Percentiles rank a stretch among this genome's conserved stretches.
Conservation (phyloP, 1,139 yeast genomes). For the Geotrichum klebahnii region DNA sequence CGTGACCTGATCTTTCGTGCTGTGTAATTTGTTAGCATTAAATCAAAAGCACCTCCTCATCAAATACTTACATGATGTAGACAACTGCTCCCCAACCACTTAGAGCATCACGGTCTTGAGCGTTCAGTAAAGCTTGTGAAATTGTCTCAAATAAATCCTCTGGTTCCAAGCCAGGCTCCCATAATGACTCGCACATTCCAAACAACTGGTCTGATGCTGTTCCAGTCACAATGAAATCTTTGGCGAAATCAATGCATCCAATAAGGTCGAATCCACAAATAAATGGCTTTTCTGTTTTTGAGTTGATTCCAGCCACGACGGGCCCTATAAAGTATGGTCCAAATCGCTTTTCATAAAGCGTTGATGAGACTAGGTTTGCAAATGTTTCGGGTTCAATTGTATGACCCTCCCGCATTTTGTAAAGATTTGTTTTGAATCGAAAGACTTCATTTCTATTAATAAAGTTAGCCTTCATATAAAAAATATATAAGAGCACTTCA, state of each 20-base stretch:
- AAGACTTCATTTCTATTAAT: constrained; percentile 57
- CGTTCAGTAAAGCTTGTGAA: constrained; percentile 88
- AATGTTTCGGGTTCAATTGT: constrained; percentile 88
- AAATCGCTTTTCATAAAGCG: constrained; percentile 81
- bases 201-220: constrained; percentile 93
- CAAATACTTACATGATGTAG: constrained; percentile 57
- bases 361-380: constrained; percentile 86
- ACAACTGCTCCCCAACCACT: constrained; percentile 99
- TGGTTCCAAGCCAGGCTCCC: constrained; percentile 89
- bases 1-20: no score
- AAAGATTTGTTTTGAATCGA: constrained; percentile 79
- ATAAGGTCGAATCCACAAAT: constrained; percentile 94
- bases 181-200: constrained; percentile 98
- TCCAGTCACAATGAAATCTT: constrained; percentile 95
- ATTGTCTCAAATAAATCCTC: constrained; percentile 95
- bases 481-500: no score
- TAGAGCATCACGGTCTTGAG: constrained; percentile 95
- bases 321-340: constrained; percentile 98
- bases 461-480: background rate
- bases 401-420: constrained; percentile 88
- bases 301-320: constrained; percentile 88
- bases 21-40: no score
- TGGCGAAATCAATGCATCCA: constrained; percentile 93
- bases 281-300: constrained; percentile 77
- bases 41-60: no score